Evolutionary conservation across 768 basidiomycete genomes (phyloP).

Genomic region (Mrakia hoshinonis): DNA sequence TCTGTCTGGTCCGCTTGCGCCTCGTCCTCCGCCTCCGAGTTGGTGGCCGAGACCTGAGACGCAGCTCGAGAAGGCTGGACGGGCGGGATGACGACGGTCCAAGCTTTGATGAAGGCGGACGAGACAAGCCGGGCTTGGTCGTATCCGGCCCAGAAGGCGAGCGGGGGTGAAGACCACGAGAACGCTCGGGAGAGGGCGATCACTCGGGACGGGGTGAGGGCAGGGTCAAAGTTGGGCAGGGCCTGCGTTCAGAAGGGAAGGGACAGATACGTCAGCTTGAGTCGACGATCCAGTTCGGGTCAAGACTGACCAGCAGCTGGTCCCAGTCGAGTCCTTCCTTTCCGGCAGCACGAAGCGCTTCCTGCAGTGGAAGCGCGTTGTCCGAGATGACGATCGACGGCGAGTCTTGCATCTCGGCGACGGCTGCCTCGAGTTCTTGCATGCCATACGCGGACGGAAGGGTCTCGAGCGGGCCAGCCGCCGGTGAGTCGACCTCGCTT

Average conservation of each 20-base stretch:
- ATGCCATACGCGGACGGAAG: neutral
- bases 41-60: neutral
- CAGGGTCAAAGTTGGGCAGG: neutral
- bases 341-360: neutral
- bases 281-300: neutral
- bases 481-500: neutral
- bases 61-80: neutral
- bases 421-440: neutral
- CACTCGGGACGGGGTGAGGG: neutral
- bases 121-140: conserved; percentile 25
- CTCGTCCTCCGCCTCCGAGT: neutral
- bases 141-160: conserved; percentile 21
- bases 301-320: conserved; percentile 1
- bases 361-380: neutral
- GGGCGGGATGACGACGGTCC: conserved; percentile 11
- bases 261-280: neutral
- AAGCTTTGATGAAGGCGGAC: neutral
- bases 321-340: conserved; percentile 6
- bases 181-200: neutral
- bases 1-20: neutral
- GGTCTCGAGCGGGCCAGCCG: neutral
- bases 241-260: neutral
- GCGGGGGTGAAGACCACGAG: conserved; percentile 6
- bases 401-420: neutral
- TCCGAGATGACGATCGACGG: conserved; percentile 5